phyloP scores from a whole-genome alignment of 2,329 filamentous ascomycete species.

The Verruconis gallopava region DNA sequence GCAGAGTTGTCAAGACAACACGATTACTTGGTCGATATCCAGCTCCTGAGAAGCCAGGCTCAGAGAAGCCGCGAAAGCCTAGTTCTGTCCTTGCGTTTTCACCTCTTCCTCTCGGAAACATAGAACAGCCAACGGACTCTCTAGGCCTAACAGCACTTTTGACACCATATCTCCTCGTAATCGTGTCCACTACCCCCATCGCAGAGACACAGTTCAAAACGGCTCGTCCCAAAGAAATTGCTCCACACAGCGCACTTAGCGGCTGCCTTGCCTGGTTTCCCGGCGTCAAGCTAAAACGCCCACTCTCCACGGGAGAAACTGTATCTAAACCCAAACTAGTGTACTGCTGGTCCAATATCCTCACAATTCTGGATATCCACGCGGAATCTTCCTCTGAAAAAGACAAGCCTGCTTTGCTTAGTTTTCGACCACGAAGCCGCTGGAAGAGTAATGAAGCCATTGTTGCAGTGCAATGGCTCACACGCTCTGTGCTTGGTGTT shows the following conservation, averaged over 20 bases:
- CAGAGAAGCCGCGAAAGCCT: conserved; percentile 63
- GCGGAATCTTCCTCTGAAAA: conserved; percentile 54
- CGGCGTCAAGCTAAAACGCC: conserved; percentile 76
- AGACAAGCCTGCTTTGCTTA: conserved; percentile 64
- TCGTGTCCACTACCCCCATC: conserved; percentile 91
- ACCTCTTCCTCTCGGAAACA: conserved; percentile 82
- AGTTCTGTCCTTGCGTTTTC: conserved; percentile 92
- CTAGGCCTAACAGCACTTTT: conserved; percentile 90
- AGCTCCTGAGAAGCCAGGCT: conserved; percentile 43
- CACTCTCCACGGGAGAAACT: conserved; percentile 53
- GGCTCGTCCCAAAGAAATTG: conserved; percentile 78
- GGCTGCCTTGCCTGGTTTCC: conserved; percentile 96
- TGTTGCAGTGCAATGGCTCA: conserved; percentile 93
- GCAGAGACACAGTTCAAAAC: conserved; percentile 96
- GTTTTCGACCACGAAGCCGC: conserved; percentile 69
- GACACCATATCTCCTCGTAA: conserved; percentile 87
- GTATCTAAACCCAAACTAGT: conserved; percentile 76
- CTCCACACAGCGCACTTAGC: conserved; percentile 80
- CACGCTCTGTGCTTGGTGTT: conserved; percentile 79
- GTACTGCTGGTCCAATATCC: conserved; percentile 97
- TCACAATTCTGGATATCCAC: conserved; percentile 83
- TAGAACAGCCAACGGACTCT: conserved; percentile 73
- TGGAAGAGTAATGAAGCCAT: conserved; percentile 95
- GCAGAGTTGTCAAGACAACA: conserved; percentile 74
- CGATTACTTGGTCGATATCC: conserved; percentile 88